Percentiles rank a stretch among this genome's conserved stretches.
Evolutionary conservation across 176 grass and related monocot species (phyloP).

Genomic region (Zizania latifolia): DNA sequence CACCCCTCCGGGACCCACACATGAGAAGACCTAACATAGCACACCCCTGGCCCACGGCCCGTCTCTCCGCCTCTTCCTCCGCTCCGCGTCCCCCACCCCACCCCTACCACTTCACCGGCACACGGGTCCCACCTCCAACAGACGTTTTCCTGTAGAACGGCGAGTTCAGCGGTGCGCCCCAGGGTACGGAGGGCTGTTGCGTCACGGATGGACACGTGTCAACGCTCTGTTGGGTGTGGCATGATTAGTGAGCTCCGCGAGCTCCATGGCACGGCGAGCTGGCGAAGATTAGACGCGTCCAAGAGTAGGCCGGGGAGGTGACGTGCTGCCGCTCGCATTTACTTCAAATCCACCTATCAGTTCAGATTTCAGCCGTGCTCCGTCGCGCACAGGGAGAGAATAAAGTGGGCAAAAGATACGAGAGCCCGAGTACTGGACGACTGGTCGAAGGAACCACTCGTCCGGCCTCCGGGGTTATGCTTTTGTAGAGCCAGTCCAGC

Average conservation of each 20-base stretch:
- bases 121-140: neutral
- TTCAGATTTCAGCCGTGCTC: neutral
- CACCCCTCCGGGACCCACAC: neutral
- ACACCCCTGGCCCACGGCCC: conserved; percentile 12
- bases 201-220: neutral
- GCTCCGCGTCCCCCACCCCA: neutral
- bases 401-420: neutral
- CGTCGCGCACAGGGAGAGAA: neutral
- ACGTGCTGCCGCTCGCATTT: conserved; percentile 5
- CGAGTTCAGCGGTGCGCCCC: neutral
- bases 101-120: neutral
- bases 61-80: neutral
- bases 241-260: neutral
- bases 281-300: neutral
- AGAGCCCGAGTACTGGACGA: conserved; percentile 3
- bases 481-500: neutral
- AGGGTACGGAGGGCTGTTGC: neutral
- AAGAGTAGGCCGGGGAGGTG: neutral
- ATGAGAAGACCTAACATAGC: conserved; percentile 44
- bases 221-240: fast-evolving
- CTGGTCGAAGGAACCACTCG: conserved; percentile 24
- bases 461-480: conserved; percentile 19
- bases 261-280: neutral
- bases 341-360: neutral
- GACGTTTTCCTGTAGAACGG: neutral